Conservation (phyloP, 306 rosid species). For the Trifolium dubium region DNA sequence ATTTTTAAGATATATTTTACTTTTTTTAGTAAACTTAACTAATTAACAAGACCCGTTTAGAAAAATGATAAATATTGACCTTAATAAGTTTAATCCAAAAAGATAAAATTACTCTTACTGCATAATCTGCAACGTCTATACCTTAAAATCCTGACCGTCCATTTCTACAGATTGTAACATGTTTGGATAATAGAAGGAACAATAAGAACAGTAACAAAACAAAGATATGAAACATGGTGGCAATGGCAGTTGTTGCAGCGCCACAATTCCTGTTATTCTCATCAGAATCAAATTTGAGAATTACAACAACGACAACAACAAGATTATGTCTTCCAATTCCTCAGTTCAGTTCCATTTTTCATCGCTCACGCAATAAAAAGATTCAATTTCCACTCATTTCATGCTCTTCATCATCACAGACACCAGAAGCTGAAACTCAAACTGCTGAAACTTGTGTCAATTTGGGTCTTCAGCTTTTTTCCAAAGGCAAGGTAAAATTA, state of each 20-base stretch:
- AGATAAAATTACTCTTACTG: not conserved
- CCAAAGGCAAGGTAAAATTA: constrained; percentile 80
- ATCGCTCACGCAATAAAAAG: constrained; percentile 37
- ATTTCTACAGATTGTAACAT: constrained; percentile 1
- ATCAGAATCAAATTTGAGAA: constrained; percentile 50
- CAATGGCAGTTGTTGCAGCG: constrained; percentile 64
- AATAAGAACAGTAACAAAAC: constrained; percentile 13
- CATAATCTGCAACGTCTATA: not conserved
- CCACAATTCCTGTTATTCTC: constrained; percentile 63
- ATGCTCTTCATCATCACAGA: constrained; percentile 64
- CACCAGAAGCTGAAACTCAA: constrained; percentile 63
- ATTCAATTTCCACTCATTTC: constrained; percentile 46
- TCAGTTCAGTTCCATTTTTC: constrained; percentile 26
- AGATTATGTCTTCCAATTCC: constrained; percentile 46
- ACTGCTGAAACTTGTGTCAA: constrained; percentile 87
- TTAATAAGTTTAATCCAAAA: not conserved
- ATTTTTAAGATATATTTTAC: too few relatives aligned
- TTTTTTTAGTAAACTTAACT: too few relatives aligned
- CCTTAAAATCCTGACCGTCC: constrained; percentile 39
- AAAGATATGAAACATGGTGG: constrained; percentile 34
- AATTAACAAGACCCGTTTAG: too few relatives aligned
- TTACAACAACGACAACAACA: constrained; percentile 39
- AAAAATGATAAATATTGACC: too few relatives aligned
- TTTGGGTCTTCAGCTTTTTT: constrained; percentile 88
- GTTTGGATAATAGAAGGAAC: constrained; percentile 43